These are phyloP conservation scores for Hypoxylon sp. DNA, from an alignment of 2,329 filamentous ascomycete species.

Conservation along the genomic window DNA sequence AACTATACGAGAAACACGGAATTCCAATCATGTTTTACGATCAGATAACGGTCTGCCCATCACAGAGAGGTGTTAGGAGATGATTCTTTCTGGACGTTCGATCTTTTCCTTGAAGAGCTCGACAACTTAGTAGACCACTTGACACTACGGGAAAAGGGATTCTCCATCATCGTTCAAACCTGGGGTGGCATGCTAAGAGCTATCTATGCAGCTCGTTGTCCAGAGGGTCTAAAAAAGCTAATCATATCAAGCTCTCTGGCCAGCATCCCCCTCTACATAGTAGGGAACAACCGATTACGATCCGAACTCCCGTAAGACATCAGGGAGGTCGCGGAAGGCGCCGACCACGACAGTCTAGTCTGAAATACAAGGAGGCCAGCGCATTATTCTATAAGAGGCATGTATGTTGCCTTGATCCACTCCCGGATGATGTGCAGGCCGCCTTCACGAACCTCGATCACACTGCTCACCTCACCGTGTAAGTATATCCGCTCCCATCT, in stretches of 20 bases:
- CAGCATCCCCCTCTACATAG: constrained; percentile 21
- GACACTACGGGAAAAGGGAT: constrained; percentile 19
- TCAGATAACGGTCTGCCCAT: constrained; percentile 24
- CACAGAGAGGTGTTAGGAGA: constrained; percentile 17
- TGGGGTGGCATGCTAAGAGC: constrained; percentile 17
- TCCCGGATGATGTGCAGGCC: constrained; percentile 6
- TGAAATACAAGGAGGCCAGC: constrained; percentile 17
- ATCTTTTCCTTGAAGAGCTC: constrained; percentile 21
- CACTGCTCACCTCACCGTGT: constrained; percentile 22
- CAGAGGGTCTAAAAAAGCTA: constrained; percentile 16
- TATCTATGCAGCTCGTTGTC: constrained; percentile 11
- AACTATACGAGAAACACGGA: constrained; percentile 10
- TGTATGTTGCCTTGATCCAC: constrained; percentile 20
- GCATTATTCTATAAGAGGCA: constrained; percentile 21
- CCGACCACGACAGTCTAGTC: constrained; percentile 5
- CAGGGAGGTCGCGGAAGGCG: constrained; percentile 5
- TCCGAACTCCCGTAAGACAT: constrained; percentile 14
- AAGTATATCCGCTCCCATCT: background rate
- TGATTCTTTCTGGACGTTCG: constrained; percentile 22
- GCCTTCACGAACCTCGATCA: constrained; percentile 25
- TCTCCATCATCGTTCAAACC: constrained; percentile 19
- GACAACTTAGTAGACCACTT: constrained; percentile 27
- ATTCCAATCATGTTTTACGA: constrained; percentile 29
- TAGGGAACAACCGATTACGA: constrained; percentile 6
- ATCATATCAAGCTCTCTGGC: constrained; percentile 18